Evolutionary conservation across 108 stramenopile genomes (phyloP).

Genomic region (Cylindrotheca fusiformis): DNA sequence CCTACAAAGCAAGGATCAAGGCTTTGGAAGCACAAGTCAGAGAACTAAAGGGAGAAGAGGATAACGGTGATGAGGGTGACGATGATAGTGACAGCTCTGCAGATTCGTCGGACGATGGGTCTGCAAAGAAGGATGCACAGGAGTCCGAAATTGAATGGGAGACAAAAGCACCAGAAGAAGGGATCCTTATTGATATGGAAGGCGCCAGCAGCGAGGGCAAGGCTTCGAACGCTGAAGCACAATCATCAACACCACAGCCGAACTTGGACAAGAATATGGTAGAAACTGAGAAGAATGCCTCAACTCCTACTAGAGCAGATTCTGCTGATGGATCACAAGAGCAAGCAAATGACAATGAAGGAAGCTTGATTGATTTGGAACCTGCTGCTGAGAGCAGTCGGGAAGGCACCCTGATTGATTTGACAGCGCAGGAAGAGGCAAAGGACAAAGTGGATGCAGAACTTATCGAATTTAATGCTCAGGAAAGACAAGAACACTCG

Average conservation of each 20-base stretch:
- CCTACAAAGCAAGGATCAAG: conserved; percentile 15
- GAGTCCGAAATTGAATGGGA: conserved; percentile 24
- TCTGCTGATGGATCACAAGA: not conserved
- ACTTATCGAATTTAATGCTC: no score
- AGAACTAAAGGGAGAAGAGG: conserved; percentile 9
- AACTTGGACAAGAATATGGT: not conserved
- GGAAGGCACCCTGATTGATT: not conserved
- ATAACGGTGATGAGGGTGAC: conserved; percentile 13
- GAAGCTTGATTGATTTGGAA: no score
- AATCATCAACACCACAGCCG: not conserved
- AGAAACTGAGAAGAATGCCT: not conserved
- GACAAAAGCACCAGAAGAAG: conserved; percentile 12
- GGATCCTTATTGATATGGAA: conserved; percentile 13
- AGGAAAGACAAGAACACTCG: no score
- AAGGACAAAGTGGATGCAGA: not conserved
- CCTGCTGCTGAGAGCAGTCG: not conserved
- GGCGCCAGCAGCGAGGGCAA: not conserved
- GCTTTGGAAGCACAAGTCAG: conserved; percentile 21
- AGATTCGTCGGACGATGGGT: not conserved
- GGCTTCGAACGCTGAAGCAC: not conserved
- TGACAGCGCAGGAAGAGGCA: not conserved
- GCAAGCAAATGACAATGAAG: not conserved
- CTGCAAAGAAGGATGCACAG: not conserved
- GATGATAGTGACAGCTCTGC: not conserved
- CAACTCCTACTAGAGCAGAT: not conserved